Conservation (phyloP, 2,329 filamentous ascomycete genomes). For the Epicoccum nigrum region DNA sequence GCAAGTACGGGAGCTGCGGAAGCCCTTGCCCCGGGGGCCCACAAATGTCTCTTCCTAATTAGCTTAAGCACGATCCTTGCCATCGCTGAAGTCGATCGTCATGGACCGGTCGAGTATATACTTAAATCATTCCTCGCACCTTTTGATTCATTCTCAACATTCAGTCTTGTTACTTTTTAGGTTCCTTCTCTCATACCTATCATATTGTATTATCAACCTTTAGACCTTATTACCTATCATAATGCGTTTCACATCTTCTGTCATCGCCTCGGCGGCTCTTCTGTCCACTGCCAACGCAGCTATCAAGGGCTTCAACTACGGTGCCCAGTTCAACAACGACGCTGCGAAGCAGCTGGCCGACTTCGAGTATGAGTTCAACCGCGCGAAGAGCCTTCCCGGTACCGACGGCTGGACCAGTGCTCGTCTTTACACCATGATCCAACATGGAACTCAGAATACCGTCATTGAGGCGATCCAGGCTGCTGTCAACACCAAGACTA, state of each 20-base stretch:
- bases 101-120: constrained; percentile 26
- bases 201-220: neutral
- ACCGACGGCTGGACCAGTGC: constrained; percentile 67
- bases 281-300: constrained; percentile 49
- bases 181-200: constrained; percentile 1
- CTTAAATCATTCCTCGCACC: constrained; percentile 10
- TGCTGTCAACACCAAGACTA: constrained; percentile 79
- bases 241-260: constrained; percentile 45
- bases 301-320: constrained; percentile 74
- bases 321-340: constrained; percentile 65
- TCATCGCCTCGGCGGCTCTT: constrained; percentile 47
- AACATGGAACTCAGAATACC: constrained; percentile 68
- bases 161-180: neutral
- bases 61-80: constrained; percentile 25
- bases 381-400: constrained; percentile 67
- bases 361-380: constrained; percentile 73
- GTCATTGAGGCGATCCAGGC: constrained; percentile 76
- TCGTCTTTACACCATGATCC: constrained; percentile 77
- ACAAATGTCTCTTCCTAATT: constrained; percentile 21
- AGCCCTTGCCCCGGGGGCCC: constrained; percentile 16
- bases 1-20: constrained; percentile 19
- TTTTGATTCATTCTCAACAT: constrained; percentile 4
- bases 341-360: constrained; percentile 65
- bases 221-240: constrained; percentile 13
- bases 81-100: constrained; percentile 26